Evolutionary conservation across 768 basidiomycete genomes (phyloP).

Genomic region (Phanerochaete carnosa): DNA sequence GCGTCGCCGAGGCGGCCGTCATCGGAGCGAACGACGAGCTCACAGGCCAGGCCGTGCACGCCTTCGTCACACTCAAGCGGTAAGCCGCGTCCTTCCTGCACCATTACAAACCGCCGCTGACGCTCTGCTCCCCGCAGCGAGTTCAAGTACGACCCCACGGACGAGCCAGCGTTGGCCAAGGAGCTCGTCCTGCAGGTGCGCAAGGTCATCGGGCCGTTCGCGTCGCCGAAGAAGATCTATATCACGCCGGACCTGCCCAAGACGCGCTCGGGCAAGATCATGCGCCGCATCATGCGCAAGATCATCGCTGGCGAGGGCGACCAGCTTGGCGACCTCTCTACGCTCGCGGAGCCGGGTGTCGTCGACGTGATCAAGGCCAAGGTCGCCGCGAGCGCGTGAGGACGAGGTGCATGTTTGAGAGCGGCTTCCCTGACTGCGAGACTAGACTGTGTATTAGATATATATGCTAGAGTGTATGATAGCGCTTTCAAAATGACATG

Average conservation of each 20-base stretch:
- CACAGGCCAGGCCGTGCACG: slow-evolving; percentile 91
- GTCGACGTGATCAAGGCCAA: slow-evolving; percentile 85
- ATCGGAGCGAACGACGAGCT: slow-evolving; percentile 85
- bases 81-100: slow-evolving; percentile 32
- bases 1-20: slow-evolving; percentile 89
- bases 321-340: slow-evolving; percentile 92
- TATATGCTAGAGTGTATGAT: background rate
- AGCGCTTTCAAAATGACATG: too few species aligned
- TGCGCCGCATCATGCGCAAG: slow-evolving; percentile 96
- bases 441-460: background rate
- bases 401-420: background rate
- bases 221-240: slow-evolving; percentile 90
- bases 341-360: slow-evolving; percentile 83
- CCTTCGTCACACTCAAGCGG: slow-evolving; percentile 95
- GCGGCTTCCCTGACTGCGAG: background rate
- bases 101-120: background rate
- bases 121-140: slow-evolving; percentile 43
- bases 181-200: slow-evolving; percentile 94
- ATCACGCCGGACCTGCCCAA: slow-evolving; percentile 86
- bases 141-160: slow-evolving; percentile 67
- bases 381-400: slow-evolving; percentile 40
- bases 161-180: slow-evolving; percentile 73
- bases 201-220: slow-evolving; percentile 97
- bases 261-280: slow-evolving; percentile 96
- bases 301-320: slow-evolving; percentile 93